phyloP scores from a whole-genome alignment of 306 rosid genomes.

The Inga leiocalycina region DNA sequence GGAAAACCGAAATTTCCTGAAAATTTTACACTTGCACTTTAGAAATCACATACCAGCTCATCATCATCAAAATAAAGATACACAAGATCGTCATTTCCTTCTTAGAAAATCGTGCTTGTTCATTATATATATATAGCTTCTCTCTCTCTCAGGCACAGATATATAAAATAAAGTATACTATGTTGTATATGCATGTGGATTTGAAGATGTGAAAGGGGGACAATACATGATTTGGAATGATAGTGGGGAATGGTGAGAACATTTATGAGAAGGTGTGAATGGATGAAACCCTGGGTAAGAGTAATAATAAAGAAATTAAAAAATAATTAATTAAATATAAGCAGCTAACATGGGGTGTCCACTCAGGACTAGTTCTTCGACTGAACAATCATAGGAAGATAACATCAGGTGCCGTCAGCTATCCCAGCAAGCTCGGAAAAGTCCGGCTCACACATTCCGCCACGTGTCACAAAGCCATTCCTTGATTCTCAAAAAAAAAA shows the following conservation, averaged over 20 bases:
- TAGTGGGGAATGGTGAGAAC: background rate
- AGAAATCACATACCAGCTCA: background rate
- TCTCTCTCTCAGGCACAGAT: background rate
- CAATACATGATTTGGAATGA: slow-evolving; percentile 5
- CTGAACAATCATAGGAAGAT: slow-evolving; percentile 58
- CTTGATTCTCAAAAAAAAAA: background rate
- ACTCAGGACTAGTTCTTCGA: slow-evolving; percentile 20
- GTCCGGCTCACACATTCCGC: slow-evolving; percentile 59
- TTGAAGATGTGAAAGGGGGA: background rate
- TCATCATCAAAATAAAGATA: background rate
- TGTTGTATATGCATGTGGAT: background rate
- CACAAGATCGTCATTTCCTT: background rate
- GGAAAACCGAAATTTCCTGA: background rate
- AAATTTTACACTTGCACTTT: background rate
- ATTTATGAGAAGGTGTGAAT: background rate
- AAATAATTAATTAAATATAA: background rate
- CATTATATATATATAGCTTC: background rate
- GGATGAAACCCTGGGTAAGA: slow-evolving; percentile 9
- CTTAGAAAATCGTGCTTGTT: background rate
- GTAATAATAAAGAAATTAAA: background rate
- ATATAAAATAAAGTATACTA: background rate
- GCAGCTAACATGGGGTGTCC: slow-evolving; percentile 58
- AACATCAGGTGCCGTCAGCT: slow-evolving; percentile 66
- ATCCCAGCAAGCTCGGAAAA: slow-evolving; percentile 61
- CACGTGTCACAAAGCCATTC: slow-evolving; percentile 53